Evolutionary conservation across 2,329 filamentous ascomycete species (phyloP).

Genomic region (Diaporthe destruens): DNA sequence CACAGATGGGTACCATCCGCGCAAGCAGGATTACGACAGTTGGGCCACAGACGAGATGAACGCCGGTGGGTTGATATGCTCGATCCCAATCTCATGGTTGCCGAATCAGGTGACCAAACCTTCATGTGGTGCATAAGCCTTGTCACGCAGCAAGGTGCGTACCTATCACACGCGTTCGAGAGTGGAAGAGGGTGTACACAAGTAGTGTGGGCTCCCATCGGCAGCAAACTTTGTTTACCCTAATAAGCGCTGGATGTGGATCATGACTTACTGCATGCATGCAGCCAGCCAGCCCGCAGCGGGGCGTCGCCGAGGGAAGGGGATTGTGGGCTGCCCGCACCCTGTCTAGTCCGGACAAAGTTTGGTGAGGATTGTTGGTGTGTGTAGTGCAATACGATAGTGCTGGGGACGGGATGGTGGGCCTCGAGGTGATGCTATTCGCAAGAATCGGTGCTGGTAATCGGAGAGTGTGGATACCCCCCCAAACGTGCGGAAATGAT

Average conservation of each 20-base stretch:
- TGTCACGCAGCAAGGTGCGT: conserved; percentile 34
- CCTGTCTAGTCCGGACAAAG: conserved; percentile 1
- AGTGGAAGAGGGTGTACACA: conserved; percentile 24
- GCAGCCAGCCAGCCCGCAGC: conserved; percentile 15
- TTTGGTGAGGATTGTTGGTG: background rate
- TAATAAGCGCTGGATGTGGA: conserved; percentile 40
- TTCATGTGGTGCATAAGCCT: conserved; percentile 37
- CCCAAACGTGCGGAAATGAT: conserved; percentile 34
- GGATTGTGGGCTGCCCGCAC: conserved; percentile 20
- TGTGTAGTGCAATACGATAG: conserved; percentile 11
- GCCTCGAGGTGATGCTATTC: conserved; percentile 24
- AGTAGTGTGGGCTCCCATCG: background rate
- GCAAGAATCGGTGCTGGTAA: conserved; percentile 9
- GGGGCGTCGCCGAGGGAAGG: conserved; percentile 13
- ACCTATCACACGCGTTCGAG: conserved; percentile 21
- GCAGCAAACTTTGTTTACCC: conserved; percentile 18
- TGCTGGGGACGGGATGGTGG: conserved; percentile 5
- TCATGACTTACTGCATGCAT: conserved; percentile 12
- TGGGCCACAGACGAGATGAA: conserved; percentile 11
- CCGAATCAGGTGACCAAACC: conserved; percentile 39
- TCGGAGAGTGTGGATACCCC: background rate
- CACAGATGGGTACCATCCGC: background rate
- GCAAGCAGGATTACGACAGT: conserved; percentile 8
- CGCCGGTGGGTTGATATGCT: conserved; percentile 21
- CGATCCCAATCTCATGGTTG: conserved; percentile 3